These are phyloP conservation scores for Russula olivacea DNA, from an alignment of 768 basidiomycete genomes.

Conservation along the genomic window DNA sequence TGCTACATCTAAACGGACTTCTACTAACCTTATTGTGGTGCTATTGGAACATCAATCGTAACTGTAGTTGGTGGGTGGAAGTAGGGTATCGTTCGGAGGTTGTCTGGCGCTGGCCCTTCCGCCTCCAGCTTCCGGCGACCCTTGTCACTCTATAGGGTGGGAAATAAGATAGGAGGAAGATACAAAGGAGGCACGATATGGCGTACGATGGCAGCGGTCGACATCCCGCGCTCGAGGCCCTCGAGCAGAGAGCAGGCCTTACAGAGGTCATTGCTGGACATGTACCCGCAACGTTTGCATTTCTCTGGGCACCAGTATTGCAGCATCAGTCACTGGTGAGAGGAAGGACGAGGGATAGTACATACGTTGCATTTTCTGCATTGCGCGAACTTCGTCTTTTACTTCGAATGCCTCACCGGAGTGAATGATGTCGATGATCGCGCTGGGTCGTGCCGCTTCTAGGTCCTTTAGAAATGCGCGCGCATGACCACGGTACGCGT, in stretches of 20 bases:
- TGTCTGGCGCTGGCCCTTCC: slow-evolving; percentile 54
- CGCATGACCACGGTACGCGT: slow-evolving; percentile 96
- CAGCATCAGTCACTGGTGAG: background rate
- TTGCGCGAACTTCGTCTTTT: slow-evolving; percentile 75
- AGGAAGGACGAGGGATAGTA: slow-evolving; percentile 15
- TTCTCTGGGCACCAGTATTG: slow-evolving; percentile 49
- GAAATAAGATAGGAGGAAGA: slow-evolving; percentile 14
- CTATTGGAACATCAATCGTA: slow-evolving; percentile 15
- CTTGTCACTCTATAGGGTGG: slow-evolving; percentile 52
- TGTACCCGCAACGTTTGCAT: slow-evolving; percentile 89
- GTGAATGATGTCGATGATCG: slow-evolving; percentile 97
- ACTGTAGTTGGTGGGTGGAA: slow-evolving; percentile 43
- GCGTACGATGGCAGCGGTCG: slow-evolving; percentile 42
- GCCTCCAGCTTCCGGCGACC: slow-evolving; percentile 57
- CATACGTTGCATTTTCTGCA: slow-evolving; percentile 81
- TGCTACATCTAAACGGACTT: background rate
- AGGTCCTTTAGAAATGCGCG: slow-evolving; percentile 91
- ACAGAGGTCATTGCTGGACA: slow-evolving; percentile 95
- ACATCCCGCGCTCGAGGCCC: slow-evolving; percentile 80
- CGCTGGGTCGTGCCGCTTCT: slow-evolving; percentile 88
- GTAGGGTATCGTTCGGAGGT: slow-evolving; percentile 70
- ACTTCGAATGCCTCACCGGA: slow-evolving; percentile 91
- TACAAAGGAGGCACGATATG: background rate
- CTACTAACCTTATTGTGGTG: background rate
- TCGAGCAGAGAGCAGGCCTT: slow-evolving; percentile 90